Percentiles rank a stretch among this genome's conserved stretches.
phyloP scores from a whole-genome alignment of 179 eudicot genomes.

The Spergularia azorica region DNA sequence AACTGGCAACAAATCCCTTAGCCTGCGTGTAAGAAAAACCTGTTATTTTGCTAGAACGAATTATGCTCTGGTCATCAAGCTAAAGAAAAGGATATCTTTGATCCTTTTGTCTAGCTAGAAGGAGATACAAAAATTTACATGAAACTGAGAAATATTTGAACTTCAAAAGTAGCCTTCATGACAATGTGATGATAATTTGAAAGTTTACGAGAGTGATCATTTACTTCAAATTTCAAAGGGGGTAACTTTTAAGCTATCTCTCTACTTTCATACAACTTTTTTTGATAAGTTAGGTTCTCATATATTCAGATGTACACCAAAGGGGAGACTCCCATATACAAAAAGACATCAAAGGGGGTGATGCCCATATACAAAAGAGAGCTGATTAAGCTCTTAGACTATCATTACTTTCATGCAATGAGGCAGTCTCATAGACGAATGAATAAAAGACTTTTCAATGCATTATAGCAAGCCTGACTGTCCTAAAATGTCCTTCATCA shows the following conservation, averaged over 20 bases:
- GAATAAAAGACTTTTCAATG: too few species aligned
- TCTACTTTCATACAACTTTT: too few species aligned
- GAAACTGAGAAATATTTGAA: not conserved
- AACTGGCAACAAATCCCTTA: slow-evolving; percentile 90
- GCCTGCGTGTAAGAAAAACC: slow-evolving; percentile 52
- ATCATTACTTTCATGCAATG: not conserved
- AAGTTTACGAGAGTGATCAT: not conserved
- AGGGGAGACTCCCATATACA: too few species aligned
- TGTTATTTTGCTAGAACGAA: slow-evolving; percentile 10
- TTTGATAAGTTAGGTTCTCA: too few species aligned
- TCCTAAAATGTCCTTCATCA: too few species aligned
- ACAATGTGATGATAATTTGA: not conserved
- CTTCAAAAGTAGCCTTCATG: too few species aligned
- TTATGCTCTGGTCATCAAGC: not conserved
- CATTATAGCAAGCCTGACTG: too few species aligned
- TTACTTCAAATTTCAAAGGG: not conserved
- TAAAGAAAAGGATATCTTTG: not conserved
- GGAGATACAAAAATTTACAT: not conserved
- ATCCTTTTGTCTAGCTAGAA: not conserved
- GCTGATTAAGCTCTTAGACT: too few species aligned
- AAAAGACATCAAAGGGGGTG: too few species aligned
- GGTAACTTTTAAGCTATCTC: not conserved
- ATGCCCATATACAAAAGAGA: too few species aligned
- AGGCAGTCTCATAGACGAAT: not conserved
- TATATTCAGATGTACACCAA: too few species aligned